phyloP scores from a whole-genome alignment of 2,329 filamentous ascomycete species.

The Tolypocladium endophyticum region DNA sequence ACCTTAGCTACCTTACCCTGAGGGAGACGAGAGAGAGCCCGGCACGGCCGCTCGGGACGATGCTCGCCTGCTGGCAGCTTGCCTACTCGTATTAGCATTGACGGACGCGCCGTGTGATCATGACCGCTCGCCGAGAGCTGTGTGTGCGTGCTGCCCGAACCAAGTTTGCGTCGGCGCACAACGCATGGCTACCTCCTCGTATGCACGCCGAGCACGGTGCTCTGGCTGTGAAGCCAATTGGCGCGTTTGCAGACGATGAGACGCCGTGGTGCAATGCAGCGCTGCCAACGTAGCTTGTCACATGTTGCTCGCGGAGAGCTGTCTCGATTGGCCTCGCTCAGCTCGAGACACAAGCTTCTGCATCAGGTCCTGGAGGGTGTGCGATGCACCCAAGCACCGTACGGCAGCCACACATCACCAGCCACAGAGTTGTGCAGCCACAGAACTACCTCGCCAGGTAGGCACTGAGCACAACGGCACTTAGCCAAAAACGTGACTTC shows the following conservation, averaged over 20 bases:
- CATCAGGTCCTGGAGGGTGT: too few species aligned
- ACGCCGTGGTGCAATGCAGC: background rate
- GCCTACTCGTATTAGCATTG: too few species aligned
- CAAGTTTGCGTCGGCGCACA: background rate
- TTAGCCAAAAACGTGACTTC: background rate
- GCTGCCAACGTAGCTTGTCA: background rate
- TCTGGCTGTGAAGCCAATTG: background rate
- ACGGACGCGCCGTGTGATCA: background rate
- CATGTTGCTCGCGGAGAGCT: background rate
- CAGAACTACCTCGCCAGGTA: background rate
- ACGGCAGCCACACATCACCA: background rate
- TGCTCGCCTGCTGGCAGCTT: background rate
- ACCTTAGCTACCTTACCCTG: too few species aligned
- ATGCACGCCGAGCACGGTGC: background rate
- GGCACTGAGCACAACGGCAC: too few species aligned
- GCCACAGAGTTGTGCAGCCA: background rate
- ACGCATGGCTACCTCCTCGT: too few species aligned
- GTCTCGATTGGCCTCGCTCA: background rate
- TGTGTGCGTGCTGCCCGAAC: background rate
- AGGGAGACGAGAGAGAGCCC: too few species aligned
- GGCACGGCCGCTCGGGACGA: background rate
- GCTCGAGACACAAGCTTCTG: background rate
- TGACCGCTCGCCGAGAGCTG: background rate
- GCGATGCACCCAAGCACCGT: too few species aligned
- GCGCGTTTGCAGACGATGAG: background rate